Conservation (phyloP, 768 basidiomycete genomes). For the Phylloporus sp. region DNA sequence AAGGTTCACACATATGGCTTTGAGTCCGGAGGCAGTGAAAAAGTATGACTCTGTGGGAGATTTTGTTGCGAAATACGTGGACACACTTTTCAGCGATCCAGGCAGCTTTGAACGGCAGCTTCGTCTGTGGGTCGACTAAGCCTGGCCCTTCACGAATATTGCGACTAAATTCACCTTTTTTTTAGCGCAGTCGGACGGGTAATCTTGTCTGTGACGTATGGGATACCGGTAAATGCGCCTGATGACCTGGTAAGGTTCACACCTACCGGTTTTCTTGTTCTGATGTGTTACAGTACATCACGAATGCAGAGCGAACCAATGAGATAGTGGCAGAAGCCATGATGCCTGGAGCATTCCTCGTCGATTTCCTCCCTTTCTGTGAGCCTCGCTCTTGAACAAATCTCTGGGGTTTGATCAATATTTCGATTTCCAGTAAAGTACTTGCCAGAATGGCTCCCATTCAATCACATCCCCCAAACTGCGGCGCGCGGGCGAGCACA, state of each 20-base stretch:
- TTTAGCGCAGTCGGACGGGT: constrained; percentile 13
- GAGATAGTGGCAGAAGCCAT: constrained; percentile 20
- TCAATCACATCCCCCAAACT: not conserved
- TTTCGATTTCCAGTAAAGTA: constrained; percentile 19
- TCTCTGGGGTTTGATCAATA: not conserved
- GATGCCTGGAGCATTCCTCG: constrained; percentile 28
- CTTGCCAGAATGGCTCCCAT: not conserved
- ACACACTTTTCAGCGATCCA: constrained; percentile 15
- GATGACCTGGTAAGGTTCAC: constrained; percentile 19
- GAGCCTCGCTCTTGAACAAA: constrained; percentile 1
- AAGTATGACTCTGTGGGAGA: constrained; percentile 34
- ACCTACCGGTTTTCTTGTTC: not conserved
- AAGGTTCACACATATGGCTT: constrained; percentile 27
- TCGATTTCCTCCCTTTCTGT: constrained; percentile 28
- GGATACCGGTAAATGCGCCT: constrained; percentile 18
- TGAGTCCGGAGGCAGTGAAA: constrained; percentile 29
- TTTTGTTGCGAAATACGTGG: constrained; percentile 23
- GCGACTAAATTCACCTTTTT: not conserved
- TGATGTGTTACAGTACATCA: constrained; percentile 24
- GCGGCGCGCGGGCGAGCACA: not conserved
- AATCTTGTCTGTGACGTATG: constrained; percentile 25
- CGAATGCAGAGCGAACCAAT: constrained; percentile 25
- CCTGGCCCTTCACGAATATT: not conserved
- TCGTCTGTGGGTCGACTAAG: constrained; percentile 11
- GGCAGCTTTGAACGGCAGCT: constrained; percentile 19